These are phyloP conservation scores for Phytopythium oedochilum DNA, from an alignment of 352 stramenopile species.

Conservation along the genomic window DNA sequence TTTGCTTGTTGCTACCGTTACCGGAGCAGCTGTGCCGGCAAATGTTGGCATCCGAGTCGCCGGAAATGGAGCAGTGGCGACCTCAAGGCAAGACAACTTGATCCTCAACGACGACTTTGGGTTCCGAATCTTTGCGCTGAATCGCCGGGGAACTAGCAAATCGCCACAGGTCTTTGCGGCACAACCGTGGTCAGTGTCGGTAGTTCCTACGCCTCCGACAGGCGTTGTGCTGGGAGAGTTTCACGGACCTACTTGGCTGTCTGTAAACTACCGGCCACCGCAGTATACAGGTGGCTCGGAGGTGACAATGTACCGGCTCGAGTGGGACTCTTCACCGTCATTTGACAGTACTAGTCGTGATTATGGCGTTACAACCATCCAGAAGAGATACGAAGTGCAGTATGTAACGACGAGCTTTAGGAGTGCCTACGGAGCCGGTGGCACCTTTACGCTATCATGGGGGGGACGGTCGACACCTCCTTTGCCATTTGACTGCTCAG, in stretches of 20 bases:
- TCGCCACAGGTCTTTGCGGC: slow-evolving; percentile 23
- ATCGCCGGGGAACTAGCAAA: slow-evolving; percentile 52
- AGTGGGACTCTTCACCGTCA: slow-evolving; percentile 83
- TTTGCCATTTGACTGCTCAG: slow-evolving; percentile 69
- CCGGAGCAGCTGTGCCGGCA: slow-evolving; percentile 9
- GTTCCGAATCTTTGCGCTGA: slow-evolving; percentile 61
- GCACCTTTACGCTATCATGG: slow-evolving; percentile 92
- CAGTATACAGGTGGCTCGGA: slow-evolving; percentile 83
- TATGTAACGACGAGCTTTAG: slow-evolving; percentile 68
- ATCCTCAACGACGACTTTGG: slow-evolving; percentile 47
- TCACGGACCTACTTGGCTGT: slow-evolving; percentile 70
- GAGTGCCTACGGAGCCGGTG: slow-evolving; percentile 56
- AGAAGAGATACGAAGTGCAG: slow-evolving; percentile 90
- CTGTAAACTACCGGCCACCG: slow-evolving; percentile 75
- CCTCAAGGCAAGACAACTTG: slow-evolving; percentile 44
- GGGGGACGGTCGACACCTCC: slow-evolving; percentile 69
- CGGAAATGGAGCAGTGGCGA: slow-evolving; percentile 43
- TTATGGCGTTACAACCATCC: slow-evolving; percentile 84
- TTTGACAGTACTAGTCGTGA: slow-evolving; percentile 81
- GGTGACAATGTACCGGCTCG: slow-evolving; percentile 91
- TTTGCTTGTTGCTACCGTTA: slow-evolving; percentile 25
- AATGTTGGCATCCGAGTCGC: slow-evolving; percentile 38
- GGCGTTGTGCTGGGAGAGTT: slow-evolving; percentile 77
- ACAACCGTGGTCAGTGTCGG: slow-evolving; percentile 44
- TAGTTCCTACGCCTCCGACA: slow-evolving; percentile 68